Evolutionary conservation across 805 yeast genomes (phyloP).

Genomic region (Lipomyces oligophaga): DNA sequence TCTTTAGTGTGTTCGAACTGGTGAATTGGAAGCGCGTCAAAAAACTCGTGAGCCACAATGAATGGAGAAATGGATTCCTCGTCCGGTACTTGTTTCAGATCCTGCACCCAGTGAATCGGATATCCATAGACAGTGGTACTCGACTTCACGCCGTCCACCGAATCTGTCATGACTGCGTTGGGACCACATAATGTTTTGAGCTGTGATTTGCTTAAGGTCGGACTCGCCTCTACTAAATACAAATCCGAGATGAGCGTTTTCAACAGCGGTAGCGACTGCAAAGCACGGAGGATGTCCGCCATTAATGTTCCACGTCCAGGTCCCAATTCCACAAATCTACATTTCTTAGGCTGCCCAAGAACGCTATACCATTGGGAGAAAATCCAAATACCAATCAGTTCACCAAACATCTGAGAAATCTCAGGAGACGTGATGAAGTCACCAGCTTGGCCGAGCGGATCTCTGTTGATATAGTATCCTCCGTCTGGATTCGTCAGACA

Average conservation of each 20-base stretch:
- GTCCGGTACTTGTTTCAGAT: conserved; percentile 36
- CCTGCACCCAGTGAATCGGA: conserved; percentile 41
- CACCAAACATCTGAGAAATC: conserved; percentile 83
- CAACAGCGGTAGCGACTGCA: too few species aligned
- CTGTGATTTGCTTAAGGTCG: conserved; percentile 58
- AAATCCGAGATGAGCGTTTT: conserved; percentile 39
- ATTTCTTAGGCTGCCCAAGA: conserved; percentile 50
- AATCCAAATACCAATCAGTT: conserved; percentile 71
- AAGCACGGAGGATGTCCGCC: conserved; percentile 60
- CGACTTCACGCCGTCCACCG: conserved; percentile 33
- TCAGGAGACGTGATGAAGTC: conserved; percentile 86
- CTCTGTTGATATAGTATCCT: conserved; percentile 75
- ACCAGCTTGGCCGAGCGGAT: conserved; percentile 65
- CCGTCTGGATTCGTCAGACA: conserved; percentile 71
- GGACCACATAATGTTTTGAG: conserved; percentile 46
- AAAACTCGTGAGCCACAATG: conserved; percentile 79
- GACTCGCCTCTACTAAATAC: conserved; percentile 68
- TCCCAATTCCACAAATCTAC: conserved; percentile 70
- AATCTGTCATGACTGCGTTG: too few species aligned
- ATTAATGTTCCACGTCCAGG: conserved; percentile 82
- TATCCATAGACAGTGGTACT: conserved; percentile 37
- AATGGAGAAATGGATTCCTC: conserved; percentile 53
- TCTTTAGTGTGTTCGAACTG: conserved; percentile 55
- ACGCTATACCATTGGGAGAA: conserved; percentile 50
- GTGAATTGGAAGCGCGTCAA: conserved; percentile 79